phyloP scores from a whole-genome alignment of 2,329 filamentous ascomycete species.

The Microcyclosporella mali region DNA sequence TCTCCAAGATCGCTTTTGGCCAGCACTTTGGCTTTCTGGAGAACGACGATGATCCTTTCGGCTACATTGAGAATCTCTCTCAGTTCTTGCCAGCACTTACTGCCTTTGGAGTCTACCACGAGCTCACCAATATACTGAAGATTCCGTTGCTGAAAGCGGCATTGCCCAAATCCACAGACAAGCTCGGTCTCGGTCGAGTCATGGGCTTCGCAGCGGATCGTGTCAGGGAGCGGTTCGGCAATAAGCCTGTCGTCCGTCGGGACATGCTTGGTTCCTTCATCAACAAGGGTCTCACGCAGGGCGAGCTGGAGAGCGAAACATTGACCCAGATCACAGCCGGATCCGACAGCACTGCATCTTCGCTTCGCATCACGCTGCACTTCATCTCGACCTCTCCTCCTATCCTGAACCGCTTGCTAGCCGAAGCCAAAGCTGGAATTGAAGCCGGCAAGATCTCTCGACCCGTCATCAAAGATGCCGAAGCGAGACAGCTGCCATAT shows the following conservation, averaged over 20 bases:
- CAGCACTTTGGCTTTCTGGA: conserved; percentile 46
- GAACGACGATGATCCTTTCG: conserved; percentile 44
- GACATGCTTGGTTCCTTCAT: conserved; percentile 54
- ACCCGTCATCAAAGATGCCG: conserved; percentile 46
- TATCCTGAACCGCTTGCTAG: conserved; percentile 42
- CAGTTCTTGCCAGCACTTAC: conserved; percentile 42
- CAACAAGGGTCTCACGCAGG: conserved; percentile 38
- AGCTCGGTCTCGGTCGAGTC: conserved; percentile 34
- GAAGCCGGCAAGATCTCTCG: conserved; percentile 34
- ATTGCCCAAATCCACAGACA: conserved; percentile 44
- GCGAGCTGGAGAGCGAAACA: conserved; percentile 40
- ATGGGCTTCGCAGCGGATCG: conserved; percentile 43
- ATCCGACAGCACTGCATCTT: conserved; percentile 53
- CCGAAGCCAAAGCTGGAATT: conserved; percentile 41
- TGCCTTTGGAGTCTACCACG: conserved; percentile 40
- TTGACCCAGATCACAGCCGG: conserved; percentile 48
- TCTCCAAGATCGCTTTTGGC: conserved; percentile 37
- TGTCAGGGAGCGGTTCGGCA: conserved; percentile 43
- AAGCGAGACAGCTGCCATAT: conserved; percentile 40
- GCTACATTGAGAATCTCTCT: conserved; percentile 43
- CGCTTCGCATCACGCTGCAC: conserved; percentile 49
- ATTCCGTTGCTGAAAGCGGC: conserved; percentile 38
- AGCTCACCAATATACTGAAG: conserved; percentile 37
- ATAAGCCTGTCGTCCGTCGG: conserved; percentile 37
- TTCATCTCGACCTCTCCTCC: conserved; percentile 47